Percentiles rank a stretch among this genome's conserved stretches.
Conservation (phyloP, 225 moss, liverwort and hornwort genomes). For the Asterella californica region DNA sequence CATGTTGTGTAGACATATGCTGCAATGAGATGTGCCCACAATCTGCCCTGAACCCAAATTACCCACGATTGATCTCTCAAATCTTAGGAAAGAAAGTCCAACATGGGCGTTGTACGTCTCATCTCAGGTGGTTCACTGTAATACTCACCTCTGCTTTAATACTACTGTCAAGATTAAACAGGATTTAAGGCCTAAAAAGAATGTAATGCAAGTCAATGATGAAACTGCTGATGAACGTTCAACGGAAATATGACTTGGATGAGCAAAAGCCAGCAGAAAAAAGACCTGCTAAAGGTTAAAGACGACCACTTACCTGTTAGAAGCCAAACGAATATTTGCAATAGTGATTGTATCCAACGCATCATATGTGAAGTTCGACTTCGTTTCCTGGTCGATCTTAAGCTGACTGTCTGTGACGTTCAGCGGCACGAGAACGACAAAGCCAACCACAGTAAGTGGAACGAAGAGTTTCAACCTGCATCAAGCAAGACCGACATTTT, state of each 20-base stretch:
- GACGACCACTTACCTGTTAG: constrained; percentile 50
- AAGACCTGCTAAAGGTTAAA: background rate
- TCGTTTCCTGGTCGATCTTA: constrained; percentile 31
- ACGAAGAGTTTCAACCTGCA: constrained; percentile 77
- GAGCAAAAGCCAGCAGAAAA: background rate
- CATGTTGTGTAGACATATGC: constrained; percentile 73
- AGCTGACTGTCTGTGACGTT: constrained; percentile 58
- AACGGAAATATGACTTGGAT: background rate
- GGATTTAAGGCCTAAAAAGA: too few relatives aligned
- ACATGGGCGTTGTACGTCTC: background rate
- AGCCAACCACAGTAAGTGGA: constrained; percentile 67
- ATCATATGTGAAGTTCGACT: constrained; percentile 53
- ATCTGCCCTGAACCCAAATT: constrained; percentile 56
- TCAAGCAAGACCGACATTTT: background rate
- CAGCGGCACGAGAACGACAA: constrained; percentile 70
- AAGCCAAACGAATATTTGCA: constrained; percentile 64
- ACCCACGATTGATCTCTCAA: constrained; percentile 9
- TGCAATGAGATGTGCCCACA: constrained; percentile 88
- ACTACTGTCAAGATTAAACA: too few relatives aligned
- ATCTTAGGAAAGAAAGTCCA: background rate
- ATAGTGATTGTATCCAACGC: constrained; percentile 79
- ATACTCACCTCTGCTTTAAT: background rate
- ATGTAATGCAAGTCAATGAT: background rate
- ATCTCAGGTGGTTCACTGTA: background rate
- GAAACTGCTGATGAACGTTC: background rate